Evolutionary conservation across 495 filamentous ascomycete genomes (phyloP).

Genomic region (Aspergillus homomorphus): DNA sequence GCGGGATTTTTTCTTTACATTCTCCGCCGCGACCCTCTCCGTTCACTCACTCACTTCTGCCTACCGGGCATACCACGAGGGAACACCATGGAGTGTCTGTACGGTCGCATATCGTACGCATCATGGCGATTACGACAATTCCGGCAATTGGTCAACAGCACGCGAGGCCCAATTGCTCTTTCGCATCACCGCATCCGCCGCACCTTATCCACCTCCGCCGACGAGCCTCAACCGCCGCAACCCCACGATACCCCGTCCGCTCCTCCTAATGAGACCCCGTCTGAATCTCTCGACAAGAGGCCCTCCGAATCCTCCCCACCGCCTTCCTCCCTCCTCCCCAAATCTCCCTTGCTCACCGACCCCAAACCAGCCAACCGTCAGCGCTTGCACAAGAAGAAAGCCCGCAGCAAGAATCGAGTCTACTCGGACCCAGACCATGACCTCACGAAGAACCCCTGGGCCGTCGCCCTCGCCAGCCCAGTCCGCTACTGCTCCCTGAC

Average conservation of each 20-base stretch:
- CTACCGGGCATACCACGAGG: too few relatives aligned
- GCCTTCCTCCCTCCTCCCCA: constrained; percentile 40
- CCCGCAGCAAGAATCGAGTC: background rate
- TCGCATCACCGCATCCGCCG: background rate
- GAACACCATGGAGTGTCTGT: constrained; percentile 30
- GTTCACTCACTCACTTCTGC: too few relatives aligned
- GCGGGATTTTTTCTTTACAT: constrained; percentile 6
- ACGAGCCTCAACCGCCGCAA: constrained; percentile 3
- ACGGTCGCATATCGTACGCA: constrained; percentile 26
- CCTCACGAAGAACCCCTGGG: constrained; percentile 43
- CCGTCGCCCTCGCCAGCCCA: constrained; percentile 59
- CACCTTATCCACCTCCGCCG: constrained; percentile 3
- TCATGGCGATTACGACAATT: constrained; percentile 37
- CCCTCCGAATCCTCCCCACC: background rate
- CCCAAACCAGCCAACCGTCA: constrained; percentile 16
- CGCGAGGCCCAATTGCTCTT: background rate
- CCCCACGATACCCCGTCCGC: background rate
- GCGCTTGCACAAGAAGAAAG: constrained; percentile 24
- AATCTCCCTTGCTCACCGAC: constrained; percentile 35
- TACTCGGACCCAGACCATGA: constrained; percentile 44
- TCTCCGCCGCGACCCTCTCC: constrained; percentile 1
- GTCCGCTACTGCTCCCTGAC: constrained; percentile 62
- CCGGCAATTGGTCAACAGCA: constrained; percentile 19
- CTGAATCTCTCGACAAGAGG: background rate
- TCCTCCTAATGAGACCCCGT: constrained; percentile 10